Evolutionary conservation across 2,329 filamentous ascomycete genomes (phyloP).

Genomic region (Clarireedia paspali): DNA sequence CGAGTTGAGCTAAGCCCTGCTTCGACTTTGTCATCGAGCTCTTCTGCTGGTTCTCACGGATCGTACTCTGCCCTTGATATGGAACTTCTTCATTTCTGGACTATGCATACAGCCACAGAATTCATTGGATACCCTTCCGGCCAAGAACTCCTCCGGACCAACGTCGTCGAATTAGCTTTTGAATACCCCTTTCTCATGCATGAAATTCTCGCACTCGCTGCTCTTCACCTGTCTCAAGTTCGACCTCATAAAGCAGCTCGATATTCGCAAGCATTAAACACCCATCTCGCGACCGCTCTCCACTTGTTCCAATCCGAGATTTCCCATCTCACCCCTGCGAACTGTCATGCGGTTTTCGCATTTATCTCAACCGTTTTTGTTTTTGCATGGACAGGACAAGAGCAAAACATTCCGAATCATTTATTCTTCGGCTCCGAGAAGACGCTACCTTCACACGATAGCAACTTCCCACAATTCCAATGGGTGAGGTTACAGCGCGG

Average conservation of each 20-base stretch:
- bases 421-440: constrained; percentile 30
- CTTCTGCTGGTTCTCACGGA: not conserved
- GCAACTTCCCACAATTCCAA: constrained; percentile 18
- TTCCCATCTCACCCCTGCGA: constrained; percentile 36
- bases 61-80: constrained; percentile 31
- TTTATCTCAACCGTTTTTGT: constrained; percentile 30
- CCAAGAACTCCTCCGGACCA: constrained; percentile 19
- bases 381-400: constrained; percentile 28
- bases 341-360: constrained; percentile 28
- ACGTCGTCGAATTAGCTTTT: constrained; percentile 21
- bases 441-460: constrained; percentile 6
- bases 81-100: constrained; percentile 37
- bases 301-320: constrained; percentile 32
- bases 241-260: constrained; percentile 15
- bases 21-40: constrained; percentile 1
- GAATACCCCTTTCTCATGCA: constrained; percentile 31
- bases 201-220: constrained; percentile 30
- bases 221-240: constrained; percentile 30
- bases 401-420: constrained; percentile 17
- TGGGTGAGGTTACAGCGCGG: constrained; percentile 30
- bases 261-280: constrained; percentile 27
- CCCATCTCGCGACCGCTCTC: constrained; percentile 27
- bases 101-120: constrained; percentile 30
- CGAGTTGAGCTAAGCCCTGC: constrained; percentile 2
- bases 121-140: constrained; percentile 14